Evolutionary conservation across 225 moss, liverwort and hornwort genomes (phyloP).

Genomic region (Asterella californica): DNA sequence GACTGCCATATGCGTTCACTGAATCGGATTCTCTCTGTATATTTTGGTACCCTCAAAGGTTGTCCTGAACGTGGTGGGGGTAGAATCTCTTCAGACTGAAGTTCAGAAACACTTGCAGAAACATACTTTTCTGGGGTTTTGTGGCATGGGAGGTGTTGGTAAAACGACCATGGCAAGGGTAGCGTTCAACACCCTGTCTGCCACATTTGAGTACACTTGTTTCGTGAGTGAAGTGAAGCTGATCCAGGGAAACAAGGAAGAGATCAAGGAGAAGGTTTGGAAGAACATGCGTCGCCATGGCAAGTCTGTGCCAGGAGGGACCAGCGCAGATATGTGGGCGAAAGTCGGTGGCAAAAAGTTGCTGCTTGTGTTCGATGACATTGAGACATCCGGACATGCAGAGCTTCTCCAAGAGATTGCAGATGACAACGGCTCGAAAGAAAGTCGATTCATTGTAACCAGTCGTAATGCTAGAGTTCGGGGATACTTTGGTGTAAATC

Average conservation of each 20-base stretch:
- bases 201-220: neutral
- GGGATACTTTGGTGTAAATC: neutral
- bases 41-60: too few species aligned
- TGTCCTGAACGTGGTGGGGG: neutral
- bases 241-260: neutral
- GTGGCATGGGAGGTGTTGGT: neutral
- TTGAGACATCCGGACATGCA: neutral
- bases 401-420: neutral
- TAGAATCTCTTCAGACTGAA: neutral
- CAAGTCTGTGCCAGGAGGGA: neutral
- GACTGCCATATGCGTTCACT: too few species aligned
- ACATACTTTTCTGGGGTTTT: neutral
- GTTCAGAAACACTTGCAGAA: neutral
- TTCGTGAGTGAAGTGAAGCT: neutral
- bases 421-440: neutral
- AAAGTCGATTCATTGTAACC: constrained; percentile 4
- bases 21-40: too few species aligned
- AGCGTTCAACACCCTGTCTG: neutral
- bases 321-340: too few species aligned
- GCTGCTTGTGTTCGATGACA: neutral
- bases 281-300: neutral
- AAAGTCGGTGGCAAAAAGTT: neutral
- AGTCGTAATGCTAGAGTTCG: neutral
- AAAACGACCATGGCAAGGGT: neutral
- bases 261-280: neutral